Conservation (phyloP, 2,329 filamentous ascomycete species). For the Cordyceps javanica region DNA sequence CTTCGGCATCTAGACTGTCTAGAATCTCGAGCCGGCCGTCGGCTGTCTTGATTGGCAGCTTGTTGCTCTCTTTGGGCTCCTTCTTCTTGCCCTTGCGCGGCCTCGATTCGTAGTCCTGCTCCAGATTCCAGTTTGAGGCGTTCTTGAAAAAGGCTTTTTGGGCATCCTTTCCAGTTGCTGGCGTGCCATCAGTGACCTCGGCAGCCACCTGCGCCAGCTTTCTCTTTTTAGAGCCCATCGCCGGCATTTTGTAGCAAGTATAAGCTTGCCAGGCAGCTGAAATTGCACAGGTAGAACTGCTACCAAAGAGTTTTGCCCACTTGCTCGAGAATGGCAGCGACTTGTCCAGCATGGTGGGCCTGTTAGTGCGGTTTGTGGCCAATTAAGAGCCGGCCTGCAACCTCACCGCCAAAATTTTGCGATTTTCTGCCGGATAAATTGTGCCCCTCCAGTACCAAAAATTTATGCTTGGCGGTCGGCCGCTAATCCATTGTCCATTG, state of each 20-base stretch:
- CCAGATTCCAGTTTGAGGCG: constrained; percentile 80
- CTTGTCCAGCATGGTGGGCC: constrained; percentile 2
- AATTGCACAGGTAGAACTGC: neutral
- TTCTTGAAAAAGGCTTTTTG: constrained; percentile 64
- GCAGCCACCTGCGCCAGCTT: constrained; percentile 49
- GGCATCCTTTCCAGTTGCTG: constrained; percentile 31
- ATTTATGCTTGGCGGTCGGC: constrained; percentile 8
- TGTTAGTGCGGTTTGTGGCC: constrained; percentile 13
- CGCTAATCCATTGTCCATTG: constrained; percentile 5
- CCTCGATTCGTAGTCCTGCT: constrained; percentile 81
- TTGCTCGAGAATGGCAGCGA: neutral
- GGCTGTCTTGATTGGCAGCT: constrained; percentile 79
- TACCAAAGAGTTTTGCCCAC: constrained; percentile 12
- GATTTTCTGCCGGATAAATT: constrained; percentile 26
- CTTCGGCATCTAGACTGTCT: constrained; percentile 48
- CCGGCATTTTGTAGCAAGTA: constrained; percentile 33
- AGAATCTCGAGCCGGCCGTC: constrained; percentile 65
- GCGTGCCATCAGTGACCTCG: constrained; percentile 35
- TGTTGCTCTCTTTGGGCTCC: constrained; percentile 58
- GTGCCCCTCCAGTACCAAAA: constrained; percentile 16
- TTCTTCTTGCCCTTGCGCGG: constrained; percentile 74
- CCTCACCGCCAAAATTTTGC: constrained; percentile 35
- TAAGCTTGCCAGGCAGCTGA: neutral
- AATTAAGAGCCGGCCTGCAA: constrained; percentile 16
- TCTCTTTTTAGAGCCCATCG: constrained; percentile 48